Percentiles rank a stretch among this genome's conserved stretches.
Evolutionary conservation across 306 rosid species (phyloP).

Genomic region (Macrotyloma uniflorum): DNA sequence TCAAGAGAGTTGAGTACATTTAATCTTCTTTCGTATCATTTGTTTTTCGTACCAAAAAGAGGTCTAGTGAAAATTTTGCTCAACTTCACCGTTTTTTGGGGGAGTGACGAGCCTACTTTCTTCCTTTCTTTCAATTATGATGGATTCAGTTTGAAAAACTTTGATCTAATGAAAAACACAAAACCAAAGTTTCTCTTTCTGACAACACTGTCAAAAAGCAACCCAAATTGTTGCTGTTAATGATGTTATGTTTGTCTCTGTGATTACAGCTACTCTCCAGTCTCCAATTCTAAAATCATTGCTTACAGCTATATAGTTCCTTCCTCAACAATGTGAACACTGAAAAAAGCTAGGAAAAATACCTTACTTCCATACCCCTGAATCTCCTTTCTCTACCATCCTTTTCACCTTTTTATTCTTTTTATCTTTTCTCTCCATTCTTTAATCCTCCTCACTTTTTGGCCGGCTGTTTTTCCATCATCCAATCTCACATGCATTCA

Average conservation of each 20-base stretch:
- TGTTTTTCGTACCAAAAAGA: no score
- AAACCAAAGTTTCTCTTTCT: background rate
- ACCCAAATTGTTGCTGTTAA: slow-evolving; percentile 13
- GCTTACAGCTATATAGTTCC: background rate
- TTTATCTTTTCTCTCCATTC: slow-evolving; percentile 10
- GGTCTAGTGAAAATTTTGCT: no score
- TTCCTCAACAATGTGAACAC: slow-evolving; percentile 44
- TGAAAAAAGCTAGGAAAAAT: slow-evolving; percentile 40
- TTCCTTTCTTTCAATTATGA: background rate
- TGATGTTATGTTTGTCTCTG: background rate
- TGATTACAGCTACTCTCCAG: slow-evolving; percentile 38
- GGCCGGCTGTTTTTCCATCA: slow-evolving; percentile 68
- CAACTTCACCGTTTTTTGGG: no score
- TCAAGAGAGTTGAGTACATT: no score
- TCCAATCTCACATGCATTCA: slow-evolving; percentile 67
- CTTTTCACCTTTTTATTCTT: slow-evolving; percentile 26
- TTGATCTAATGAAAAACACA: background rate
- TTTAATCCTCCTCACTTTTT: slow-evolving; percentile 57
- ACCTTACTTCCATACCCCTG: slow-evolving; percentile 63
- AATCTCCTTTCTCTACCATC: slow-evolving; percentile 41
- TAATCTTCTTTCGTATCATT: no score
- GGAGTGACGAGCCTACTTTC: no score
- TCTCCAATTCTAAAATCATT: background rate
- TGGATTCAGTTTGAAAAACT: background rate
- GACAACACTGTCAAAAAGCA: slow-evolving; percentile 19